Percentiles rank a stretch among this genome's conserved stretches.
Evolutionary conservation across 2,329 filamentous ascomycete genomes (phyloP).

Genomic region (Exophiala alcalophila): DNA sequence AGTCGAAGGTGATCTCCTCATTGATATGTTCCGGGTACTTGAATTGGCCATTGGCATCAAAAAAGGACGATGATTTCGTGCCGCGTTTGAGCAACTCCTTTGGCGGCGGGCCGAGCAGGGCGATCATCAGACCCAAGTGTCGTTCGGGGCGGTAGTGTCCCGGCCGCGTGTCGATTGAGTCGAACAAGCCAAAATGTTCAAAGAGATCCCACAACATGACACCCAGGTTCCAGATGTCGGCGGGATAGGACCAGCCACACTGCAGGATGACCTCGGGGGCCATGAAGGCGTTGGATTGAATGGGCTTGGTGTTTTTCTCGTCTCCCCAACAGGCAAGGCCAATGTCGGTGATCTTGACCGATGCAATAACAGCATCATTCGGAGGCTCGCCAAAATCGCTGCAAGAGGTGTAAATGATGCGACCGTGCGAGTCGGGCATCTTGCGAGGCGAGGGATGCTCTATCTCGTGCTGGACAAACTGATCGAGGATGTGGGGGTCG

Average conservation of each 20-base stretch:
- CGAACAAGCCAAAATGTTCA: constrained; percentile 39
- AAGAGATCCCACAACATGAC: constrained; percentile 42
- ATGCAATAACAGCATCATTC: constrained; percentile 27
- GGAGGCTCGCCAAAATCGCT: constrained; percentile 34
- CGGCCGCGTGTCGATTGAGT: constrained; percentile 36
- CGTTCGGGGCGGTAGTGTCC: constrained; percentile 38
- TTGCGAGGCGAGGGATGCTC: constrained; percentile 37
- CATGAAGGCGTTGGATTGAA: constrained; percentile 46
- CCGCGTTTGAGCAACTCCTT: constrained; percentile 37
- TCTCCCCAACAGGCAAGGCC: constrained; percentile 37
- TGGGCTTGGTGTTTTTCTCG: constrained; percentile 44
- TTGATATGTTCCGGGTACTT: constrained; percentile 25
- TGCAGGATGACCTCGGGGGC: constrained; percentile 43
- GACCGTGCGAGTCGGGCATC: constrained; percentile 33
- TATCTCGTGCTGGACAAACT: constrained; percentile 36
- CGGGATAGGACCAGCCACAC: constrained; percentile 38
- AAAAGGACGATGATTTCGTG: constrained; percentile 34
- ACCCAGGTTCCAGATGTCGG: constrained; percentile 45
- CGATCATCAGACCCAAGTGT: constrained; percentile 46
- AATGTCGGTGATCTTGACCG: constrained; percentile 40
- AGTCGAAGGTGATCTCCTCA: constrained; percentile 23
- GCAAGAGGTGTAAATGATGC: constrained; percentile 37
- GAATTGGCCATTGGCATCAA: constrained; percentile 27
- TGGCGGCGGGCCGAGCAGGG: constrained; percentile 41
- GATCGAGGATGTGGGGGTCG: constrained; percentile 31